Evolutionary conservation across 768 basidiomycete species (phyloP).

Genomic region (Cubamyces sp.): DNA sequence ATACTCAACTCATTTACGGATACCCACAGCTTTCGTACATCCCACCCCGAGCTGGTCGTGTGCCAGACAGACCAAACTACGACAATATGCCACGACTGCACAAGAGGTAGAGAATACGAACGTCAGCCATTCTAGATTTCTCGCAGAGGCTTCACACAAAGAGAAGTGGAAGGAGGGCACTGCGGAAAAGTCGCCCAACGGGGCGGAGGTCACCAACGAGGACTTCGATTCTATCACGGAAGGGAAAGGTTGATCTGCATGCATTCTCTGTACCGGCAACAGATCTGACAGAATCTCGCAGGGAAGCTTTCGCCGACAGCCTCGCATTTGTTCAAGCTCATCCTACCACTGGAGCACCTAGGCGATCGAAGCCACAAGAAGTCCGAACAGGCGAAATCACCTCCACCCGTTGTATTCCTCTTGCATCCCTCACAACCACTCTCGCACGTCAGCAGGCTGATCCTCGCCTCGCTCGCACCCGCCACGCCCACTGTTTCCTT

Average conservation of each 20-base stretch:
- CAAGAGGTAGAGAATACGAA: constrained; percentile 41
- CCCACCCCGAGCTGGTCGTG: too few relatives aligned
- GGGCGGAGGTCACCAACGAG: constrained; percentile 23
- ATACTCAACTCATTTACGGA: not conserved
- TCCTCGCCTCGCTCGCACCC: constrained; percentile 48
- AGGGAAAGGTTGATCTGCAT: constrained; percentile 40
- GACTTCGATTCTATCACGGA: constrained; percentile 30
- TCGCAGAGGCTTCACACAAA: constrained; percentile 44
- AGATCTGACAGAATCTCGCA: constrained; percentile 25
- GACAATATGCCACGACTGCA: constrained; percentile 7
- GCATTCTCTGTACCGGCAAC: not conserved
- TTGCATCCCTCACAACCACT: constrained; percentile 73
- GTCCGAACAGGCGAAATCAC: constrained; percentile 30
- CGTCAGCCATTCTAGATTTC: constrained; percentile 46
- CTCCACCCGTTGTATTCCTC: constrained; percentile 56
- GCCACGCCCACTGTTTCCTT: constrained; percentile 46
- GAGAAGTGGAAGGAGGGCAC: constrained; percentile 38
- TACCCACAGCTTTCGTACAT: not conserved
- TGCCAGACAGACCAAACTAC: too few relatives aligned
- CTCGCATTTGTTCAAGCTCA: constrained; percentile 68
- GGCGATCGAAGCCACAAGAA: constrained; percentile 19
- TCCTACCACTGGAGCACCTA: constrained; percentile 50
- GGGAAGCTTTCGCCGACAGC: constrained; percentile 66
- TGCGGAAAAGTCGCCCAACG: constrained; percentile 11
- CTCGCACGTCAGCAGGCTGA: constrained; percentile 62